phyloP scores from a whole-genome alignment of 257 asterid genomes.

The Cordia subcordata region DNA sequence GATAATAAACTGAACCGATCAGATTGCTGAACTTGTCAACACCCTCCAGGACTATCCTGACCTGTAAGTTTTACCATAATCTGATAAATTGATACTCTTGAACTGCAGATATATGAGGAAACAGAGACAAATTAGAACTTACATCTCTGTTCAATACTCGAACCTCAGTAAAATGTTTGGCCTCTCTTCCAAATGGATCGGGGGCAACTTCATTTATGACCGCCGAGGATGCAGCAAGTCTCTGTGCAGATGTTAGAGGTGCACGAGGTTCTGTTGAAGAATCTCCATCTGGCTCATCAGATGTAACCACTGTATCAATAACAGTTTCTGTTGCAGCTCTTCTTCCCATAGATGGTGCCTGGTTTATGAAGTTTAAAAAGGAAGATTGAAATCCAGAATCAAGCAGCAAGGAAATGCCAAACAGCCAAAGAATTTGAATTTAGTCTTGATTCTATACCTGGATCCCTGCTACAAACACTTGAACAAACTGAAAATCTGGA shows the following conservation, averaged over 20 bases:
- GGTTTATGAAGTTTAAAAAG: too few relatives aligned
- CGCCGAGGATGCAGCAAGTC: conserved; percentile 65
- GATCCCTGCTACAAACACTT: conserved; percentile 89
- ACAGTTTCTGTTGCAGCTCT: conserved; percentile 55
- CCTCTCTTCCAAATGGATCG: conserved; percentile 91
- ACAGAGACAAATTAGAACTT: conserved; percentile 19
- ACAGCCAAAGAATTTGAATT: not conserved
- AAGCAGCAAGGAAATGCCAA: too few relatives aligned
- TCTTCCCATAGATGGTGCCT: conserved; percentile 95
- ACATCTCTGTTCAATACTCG: conserved; percentile 96
- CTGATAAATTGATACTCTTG: not conserved
- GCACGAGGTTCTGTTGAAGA: conserved; percentile 51
- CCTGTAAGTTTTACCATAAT: conserved; percentile 43
- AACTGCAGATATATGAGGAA: not conserved
- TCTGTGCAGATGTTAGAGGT: conserved; percentile 86
- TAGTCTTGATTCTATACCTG: conserved; percentile 45
- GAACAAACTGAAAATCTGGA: conserved; percentile 84
- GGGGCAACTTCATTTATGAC: conserved; percentile 62
- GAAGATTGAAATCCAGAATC: not conserved
- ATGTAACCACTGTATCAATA: conserved; percentile 31
- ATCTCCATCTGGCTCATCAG: conserved; percentile 69
- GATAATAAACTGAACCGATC: conserved; percentile 81
- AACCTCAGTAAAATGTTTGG: conserved; percentile 89
- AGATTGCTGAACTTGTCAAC: conserved; percentile 89
- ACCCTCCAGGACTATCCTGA: conserved; percentile 90